These are phyloP conservation scores for Solanum pimpinellifolium DNA, from an alignment of 257 asterid genomes.

Conservation along the genomic window DNA sequence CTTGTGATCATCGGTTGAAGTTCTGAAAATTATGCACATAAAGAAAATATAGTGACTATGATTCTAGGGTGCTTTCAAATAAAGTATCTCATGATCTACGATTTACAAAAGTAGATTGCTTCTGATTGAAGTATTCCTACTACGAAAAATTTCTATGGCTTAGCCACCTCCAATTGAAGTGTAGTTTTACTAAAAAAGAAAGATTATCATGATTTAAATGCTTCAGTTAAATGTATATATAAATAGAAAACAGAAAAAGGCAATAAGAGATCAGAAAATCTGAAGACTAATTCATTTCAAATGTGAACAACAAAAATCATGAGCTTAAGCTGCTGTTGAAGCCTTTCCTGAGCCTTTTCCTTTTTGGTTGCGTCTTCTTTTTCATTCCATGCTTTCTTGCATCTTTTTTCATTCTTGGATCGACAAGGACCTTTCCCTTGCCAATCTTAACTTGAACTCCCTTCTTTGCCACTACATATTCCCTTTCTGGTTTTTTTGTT, in stretches of 20 bases:
- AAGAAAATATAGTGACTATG: not conserved
- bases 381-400: conserved; percentile 42
- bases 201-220: not conserved
- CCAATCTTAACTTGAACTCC: conserved; percentile 81
- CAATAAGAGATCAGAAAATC: not conserved
- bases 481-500: conserved; percentile 42
- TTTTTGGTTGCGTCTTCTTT: conserved; percentile 34
- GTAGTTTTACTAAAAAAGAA: not conserved
- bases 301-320: not conserved
- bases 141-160: not conserved
- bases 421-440: conserved; percentile 84
- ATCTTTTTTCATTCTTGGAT: conserved; percentile 81
- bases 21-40: not conserved
- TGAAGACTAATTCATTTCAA: not conserved
- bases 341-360: conserved; percentile 36
- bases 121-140: not conserved
- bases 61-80: not conserved
- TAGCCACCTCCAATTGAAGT: not conserved
- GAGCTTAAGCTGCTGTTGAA: conserved; percentile 1
- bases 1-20: not conserved
- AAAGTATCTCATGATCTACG: not conserved
- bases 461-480: conserved; percentile 86
- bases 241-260: not conserved
- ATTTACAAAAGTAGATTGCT: not conserved
- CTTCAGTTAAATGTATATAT: not conserved